Conservation (phyloP, 1,284 basidiomycete genomes). For the Irpex sp. region DNA sequence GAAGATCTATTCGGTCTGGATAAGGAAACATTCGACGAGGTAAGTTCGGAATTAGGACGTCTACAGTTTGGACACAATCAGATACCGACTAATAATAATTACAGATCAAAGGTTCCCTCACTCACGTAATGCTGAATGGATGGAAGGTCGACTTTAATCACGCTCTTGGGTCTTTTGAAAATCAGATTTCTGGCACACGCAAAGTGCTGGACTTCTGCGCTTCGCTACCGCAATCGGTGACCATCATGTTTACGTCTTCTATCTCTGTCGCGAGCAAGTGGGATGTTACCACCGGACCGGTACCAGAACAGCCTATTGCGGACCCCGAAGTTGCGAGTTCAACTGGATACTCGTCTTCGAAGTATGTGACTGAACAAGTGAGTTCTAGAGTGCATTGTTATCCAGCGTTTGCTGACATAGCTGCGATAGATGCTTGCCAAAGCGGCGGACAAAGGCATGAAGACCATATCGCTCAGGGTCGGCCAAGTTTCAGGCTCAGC, state of each 20-base stretch:
- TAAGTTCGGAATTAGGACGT: neutral
- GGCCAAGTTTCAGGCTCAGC: constrained; percentile 16
- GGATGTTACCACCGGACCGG: constrained; percentile 9
- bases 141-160: constrained; percentile 36
- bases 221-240: neutral
- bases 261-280: constrained; percentile 12
- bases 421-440: neutral
- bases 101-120: constrained; percentile 15
- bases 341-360: constrained; percentile 12
- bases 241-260: constrained; percentile 13
- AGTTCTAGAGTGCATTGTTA: neutral
- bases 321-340: constrained; percentile 5
- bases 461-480: constrained; percentile 8
- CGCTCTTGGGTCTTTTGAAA: constrained; percentile 28
- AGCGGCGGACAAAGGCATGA: constrained; percentile 6
- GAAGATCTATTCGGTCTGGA: constrained; percentile 7
- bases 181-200: constrained; percentile 22
- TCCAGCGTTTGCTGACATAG: neutral
- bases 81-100: neutral
- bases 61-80: neutral
- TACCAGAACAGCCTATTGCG: constrained; percentile 11
- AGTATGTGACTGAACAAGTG: constrained; percentile 15
- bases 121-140: constrained; percentile 22
- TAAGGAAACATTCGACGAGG: constrained; percentile 1
- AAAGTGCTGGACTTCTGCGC: constrained; percentile 28